A percentile compares a stretch with the other conserved stretches of the same genome.
phyloP scores from a whole-genome alignment of 2,329 filamentous ascomycete species.

The Cyclaneusma minus region DNA sequence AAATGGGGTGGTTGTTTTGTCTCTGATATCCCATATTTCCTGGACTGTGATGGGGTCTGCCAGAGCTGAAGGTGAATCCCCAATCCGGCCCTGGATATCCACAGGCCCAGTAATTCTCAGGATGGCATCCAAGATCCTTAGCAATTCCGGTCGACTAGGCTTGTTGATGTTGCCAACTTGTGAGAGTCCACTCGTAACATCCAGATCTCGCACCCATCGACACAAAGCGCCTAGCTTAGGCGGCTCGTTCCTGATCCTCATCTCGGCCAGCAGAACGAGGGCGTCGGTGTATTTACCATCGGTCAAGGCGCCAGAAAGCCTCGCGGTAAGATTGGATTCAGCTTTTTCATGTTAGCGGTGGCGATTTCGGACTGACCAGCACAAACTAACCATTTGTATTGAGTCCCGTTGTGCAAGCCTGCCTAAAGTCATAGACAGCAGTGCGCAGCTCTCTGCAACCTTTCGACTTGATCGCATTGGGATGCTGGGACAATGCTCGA shows the following conservation, averaged over 20 bases:
- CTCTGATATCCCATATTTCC: slow-evolving; percentile 42
- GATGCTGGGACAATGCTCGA: slow-evolving; percentile 38
- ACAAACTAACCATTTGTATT: slow-evolving; percentile 34
- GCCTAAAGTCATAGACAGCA: slow-evolving; percentile 53
- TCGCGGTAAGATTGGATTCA: slow-evolving; percentile 47
- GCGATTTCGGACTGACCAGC: slow-evolving; percentile 1
- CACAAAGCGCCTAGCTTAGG: slow-evolving; percentile 55
- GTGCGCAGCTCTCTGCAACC: slow-evolving; percentile 49
- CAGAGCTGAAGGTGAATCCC: slow-evolving; percentile 17
- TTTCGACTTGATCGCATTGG: slow-evolving; percentile 50
- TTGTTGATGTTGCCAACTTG: slow-evolving; percentile 23
- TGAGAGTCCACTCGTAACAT: slow-evolving; percentile 50
- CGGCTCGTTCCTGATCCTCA: slow-evolving; percentile 48
- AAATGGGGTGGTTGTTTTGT: slow-evolving; percentile 20
- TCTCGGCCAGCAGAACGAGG: slow-evolving; percentile 49
- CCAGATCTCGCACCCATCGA: slow-evolving; percentile 57
- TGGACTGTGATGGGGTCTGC: slow-evolving; percentile 38
- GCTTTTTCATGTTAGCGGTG: slow-evolving; percentile 17
- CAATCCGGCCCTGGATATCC: slow-evolving; percentile 28
- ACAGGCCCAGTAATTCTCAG: slow-evolving; percentile 46
- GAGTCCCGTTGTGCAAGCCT: slow-evolving; percentile 51
- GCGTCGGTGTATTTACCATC: slow-evolving; percentile 53
- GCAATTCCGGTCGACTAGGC: slow-evolving; percentile 34
- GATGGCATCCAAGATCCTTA: slow-evolving; percentile 47
- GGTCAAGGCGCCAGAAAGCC: slow-evolving; percentile 48